Percentiles rank a stretch among this genome's conserved stretches.
Conservation (phyloP, 805 yeast species). For the Metschnikowia koreensis region DNA sequence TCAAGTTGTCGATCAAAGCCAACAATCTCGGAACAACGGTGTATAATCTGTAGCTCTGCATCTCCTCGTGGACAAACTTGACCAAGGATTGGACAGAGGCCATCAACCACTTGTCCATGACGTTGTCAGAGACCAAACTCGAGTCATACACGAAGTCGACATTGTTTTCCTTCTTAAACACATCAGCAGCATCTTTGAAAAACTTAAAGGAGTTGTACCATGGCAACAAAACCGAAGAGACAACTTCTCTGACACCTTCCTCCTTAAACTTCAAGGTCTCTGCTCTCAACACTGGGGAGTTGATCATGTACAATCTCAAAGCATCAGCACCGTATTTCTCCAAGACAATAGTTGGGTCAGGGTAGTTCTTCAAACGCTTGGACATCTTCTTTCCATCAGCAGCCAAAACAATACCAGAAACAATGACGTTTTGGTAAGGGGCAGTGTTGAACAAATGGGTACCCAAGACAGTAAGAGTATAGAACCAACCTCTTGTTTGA, state of each 20-base stretch:
- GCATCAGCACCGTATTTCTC: slow-evolving; percentile 97
- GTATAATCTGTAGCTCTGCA: slow-evolving; percentile 85
- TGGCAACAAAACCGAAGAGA: slow-evolving; percentile 91
- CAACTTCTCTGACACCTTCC: slow-evolving; percentile 98
- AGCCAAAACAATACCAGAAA: slow-evolving; percentile 94
- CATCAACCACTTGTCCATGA: slow-evolving; percentile 96
- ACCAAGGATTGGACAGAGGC: slow-evolving; percentile 95
- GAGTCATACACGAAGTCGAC: slow-evolving; percentile 74
- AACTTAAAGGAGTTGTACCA: slow-evolving; percentile 99
- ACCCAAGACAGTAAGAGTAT: slow-evolving; percentile 92
- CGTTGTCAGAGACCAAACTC: slow-evolving; percentile 65
- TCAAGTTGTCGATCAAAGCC: slow-evolving; percentile 85
- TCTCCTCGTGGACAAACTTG: slow-evolving; percentile 81
- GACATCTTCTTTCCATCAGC: slow-evolving; percentile 99
- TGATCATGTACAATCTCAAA: slow-evolving; percentile 88
- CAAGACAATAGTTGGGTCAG: slow-evolving; percentile 84
- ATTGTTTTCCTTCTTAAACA: slow-evolving; percentile 72
- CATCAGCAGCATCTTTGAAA: slow-evolving; percentile 88
- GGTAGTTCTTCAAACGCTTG: slow-evolving; percentile 94
- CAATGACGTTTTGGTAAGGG: slow-evolving; percentile 94
- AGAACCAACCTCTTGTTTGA: slow-evolving; percentile 99
- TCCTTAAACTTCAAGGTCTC: slow-evolving; percentile 96
- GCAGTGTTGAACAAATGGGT: slow-evolving; percentile 89
- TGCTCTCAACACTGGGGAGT: slow-evolving; percentile 95
- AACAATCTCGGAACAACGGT: slow-evolving; percentile 94